These are phyloP conservation scores for Bolboschoenoplectus hybrid DNA, from an alignment of 202 grass and related monocot species.

Conservation along the genomic window DNA sequence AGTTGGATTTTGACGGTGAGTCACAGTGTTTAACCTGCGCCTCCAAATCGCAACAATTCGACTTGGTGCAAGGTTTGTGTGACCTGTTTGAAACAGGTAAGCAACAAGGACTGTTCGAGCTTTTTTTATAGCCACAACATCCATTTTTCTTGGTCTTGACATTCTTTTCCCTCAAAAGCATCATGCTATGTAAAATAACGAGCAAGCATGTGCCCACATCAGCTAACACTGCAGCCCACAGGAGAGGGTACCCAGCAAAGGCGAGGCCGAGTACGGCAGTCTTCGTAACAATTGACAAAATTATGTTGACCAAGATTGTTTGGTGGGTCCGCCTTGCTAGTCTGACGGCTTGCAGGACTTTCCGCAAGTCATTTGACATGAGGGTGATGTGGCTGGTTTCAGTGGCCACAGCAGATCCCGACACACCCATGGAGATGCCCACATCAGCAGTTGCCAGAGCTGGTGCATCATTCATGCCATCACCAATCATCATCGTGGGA, in stretches of 20 bases:
- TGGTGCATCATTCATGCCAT: constrained; percentile 86
- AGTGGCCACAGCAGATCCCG: constrained; percentile 70
- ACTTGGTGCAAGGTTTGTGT: background rate
- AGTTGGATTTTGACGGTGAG: background rate
- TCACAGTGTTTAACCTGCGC: background rate
- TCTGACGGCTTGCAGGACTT: constrained; percentile 56
- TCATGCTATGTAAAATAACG: constrained; percentile 83
- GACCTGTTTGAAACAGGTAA: background rate
- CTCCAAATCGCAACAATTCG: constrained; percentile 27
- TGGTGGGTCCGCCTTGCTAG: constrained; percentile 50
- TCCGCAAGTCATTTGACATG: constrained; percentile 67
- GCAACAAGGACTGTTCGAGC: background rate
- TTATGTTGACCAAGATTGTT: constrained; percentile 57
- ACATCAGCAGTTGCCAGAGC: constrained; percentile 70
- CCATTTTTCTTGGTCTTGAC: constrained; percentile 13
- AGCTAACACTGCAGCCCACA: constrained; percentile 74
- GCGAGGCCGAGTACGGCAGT: constrained; percentile 45
- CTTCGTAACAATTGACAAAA: constrained; percentile 48
- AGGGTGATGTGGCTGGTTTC: constrained; percentile 78
- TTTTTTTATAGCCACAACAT: constrained; percentile 15
- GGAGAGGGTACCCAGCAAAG: constrained; percentile 52
- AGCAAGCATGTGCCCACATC: constrained; percentile 84
- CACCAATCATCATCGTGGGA: constrained; percentile 73
- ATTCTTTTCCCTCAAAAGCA: constrained; percentile 41
- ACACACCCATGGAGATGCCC: constrained; percentile 76